These are phyloP conservation scores for Gossypium longicalyx DNA, from an alignment of 345 rosid genomes.

Conservation along the genomic window DNA sequence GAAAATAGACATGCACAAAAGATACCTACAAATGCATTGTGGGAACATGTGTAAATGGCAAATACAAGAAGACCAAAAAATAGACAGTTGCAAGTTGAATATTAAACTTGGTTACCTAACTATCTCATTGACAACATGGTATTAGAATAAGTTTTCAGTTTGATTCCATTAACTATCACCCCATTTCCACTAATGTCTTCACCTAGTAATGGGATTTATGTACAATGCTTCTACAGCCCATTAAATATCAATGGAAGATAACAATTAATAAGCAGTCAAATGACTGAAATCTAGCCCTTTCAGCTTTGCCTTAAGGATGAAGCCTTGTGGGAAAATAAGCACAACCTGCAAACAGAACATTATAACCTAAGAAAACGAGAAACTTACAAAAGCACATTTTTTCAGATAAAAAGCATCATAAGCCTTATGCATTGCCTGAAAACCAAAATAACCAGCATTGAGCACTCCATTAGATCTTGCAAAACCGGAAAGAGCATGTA, in stretches of 20 bases:
- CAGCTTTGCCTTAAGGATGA: not conserved
- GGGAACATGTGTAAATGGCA: not conserved
- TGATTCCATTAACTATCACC: not conserved
- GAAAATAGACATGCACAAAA: not conserved
- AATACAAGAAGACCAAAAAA: not conserved
- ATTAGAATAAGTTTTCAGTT: not conserved
- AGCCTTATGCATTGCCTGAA: constrained; percentile 71
- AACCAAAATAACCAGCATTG: constrained; percentile 89
- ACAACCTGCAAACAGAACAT: no score
- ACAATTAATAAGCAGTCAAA: not conserved
- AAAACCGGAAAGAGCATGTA: constrained; percentile 59
- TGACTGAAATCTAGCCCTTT: not conserved
- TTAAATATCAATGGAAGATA: not conserved
- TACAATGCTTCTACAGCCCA: not conserved
- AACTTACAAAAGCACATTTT: constrained; percentile 53
- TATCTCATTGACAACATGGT: not conserved
- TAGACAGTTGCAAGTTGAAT: not conserved
- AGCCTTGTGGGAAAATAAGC: not conserved
- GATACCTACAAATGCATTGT: not conserved
- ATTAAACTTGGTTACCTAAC: not conserved
- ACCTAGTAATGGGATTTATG: not conserved
- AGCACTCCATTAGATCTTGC: constrained; percentile 94
- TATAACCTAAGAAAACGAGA: constrained; percentile 4
- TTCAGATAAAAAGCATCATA: constrained; percentile 52
- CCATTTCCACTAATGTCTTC: not conserved